phyloP scores from a whole-genome alignment of 1,139 yeast genomes.

The Kodamaea sp. region DNA sequence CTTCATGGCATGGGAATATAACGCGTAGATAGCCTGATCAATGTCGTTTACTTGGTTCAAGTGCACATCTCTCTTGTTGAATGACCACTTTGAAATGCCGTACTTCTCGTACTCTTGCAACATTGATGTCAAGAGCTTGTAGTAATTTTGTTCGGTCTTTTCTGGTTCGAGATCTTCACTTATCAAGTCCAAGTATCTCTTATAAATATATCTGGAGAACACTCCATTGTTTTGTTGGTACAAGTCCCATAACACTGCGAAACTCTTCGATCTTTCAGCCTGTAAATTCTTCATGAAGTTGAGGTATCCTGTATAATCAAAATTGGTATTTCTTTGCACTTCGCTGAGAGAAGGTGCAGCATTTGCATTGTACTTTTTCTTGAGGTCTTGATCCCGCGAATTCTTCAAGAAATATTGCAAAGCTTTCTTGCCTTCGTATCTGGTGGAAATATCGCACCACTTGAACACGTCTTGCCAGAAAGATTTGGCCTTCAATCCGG shows the following conservation, averaged over 20 bases:
- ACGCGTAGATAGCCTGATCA: slow-evolving; percentile 20
- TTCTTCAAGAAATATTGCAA: slow-evolving; percentile 28
- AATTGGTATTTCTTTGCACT: slow-evolving; percentile 35
- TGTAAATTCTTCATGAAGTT: slow-evolving; percentile 28
- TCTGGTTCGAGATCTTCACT: slow-evolving; percentile 19
- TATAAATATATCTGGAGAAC: slow-evolving; percentile 29
- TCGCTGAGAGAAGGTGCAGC: slow-evolving; percentile 21
- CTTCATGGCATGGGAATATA: slow-evolving; percentile 31
- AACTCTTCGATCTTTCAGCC: slow-evolving; percentile 26
- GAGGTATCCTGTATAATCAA: slow-evolving; percentile 43
- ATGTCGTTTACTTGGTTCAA: slow-evolving; percentile 15
- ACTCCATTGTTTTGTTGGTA: slow-evolving; percentile 25
- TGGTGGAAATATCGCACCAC: slow-evolving; percentile 33
- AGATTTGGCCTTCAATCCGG: slow-evolving; percentile 19
- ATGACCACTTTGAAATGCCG: slow-evolving; percentile 25
- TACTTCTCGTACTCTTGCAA: slow-evolving; percentile 22
- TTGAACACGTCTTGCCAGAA: slow-evolving; percentile 42
- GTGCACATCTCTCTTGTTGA: slow-evolving; percentile 21
- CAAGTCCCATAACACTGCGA: slow-evolving; percentile 37
- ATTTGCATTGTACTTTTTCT: slow-evolving; percentile 5
- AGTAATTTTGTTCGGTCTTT: slow-evolving; percentile 22
- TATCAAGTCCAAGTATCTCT: slow-evolving; percentile 24
- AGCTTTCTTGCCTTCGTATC: slow-evolving; percentile 28
- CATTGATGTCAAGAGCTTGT: slow-evolving; percentile 25
- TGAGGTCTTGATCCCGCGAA: slow-evolving; percentile 6